Conservation (phyloP, 768 basidiomycete genomes). For the Fistulinella prunicolor region DNA sequence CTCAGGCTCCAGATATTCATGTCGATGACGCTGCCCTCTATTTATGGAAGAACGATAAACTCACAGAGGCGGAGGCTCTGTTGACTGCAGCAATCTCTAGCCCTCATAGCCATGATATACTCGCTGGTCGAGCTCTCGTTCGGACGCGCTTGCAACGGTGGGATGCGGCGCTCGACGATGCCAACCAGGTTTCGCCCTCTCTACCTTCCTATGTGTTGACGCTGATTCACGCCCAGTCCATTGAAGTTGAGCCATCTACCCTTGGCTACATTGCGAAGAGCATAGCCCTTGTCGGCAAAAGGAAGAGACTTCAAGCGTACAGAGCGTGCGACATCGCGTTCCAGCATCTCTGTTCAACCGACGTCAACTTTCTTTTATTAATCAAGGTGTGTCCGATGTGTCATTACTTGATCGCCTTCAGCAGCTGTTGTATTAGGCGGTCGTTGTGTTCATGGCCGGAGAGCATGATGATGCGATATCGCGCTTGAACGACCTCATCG, state of each 20-base stretch:
- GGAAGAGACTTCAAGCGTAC: neutral
- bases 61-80: neutral
- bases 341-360: neutral
- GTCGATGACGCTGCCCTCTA: neutral
- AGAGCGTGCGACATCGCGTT: constrained; percentile 6
- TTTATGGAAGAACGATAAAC: neutral
- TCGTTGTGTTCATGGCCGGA: constrained; percentile 2
- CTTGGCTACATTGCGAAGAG: constrained; percentile 6
- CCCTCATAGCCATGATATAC: neutral
- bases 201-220: neutral
- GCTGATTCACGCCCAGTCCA: neutral
- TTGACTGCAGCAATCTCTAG: neutral
- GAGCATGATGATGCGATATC: constrained; percentile 4
- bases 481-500: constrained; percentile 1
- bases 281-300: neutral
- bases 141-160: constrained; percentile 1
- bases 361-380: neutral
- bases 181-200: neutral
- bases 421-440: neutral
- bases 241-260: neutral
- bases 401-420: neutral
- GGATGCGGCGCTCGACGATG: constrained; percentile 3
- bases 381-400: neutral
- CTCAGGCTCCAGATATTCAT: too few relatives aligned
- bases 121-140: constrained; percentile 7